Evolutionary conservation across 2,329 filamentous ascomycete species (phyloP).

Genomic region (Trichoderma afroharzianum): DNA sequence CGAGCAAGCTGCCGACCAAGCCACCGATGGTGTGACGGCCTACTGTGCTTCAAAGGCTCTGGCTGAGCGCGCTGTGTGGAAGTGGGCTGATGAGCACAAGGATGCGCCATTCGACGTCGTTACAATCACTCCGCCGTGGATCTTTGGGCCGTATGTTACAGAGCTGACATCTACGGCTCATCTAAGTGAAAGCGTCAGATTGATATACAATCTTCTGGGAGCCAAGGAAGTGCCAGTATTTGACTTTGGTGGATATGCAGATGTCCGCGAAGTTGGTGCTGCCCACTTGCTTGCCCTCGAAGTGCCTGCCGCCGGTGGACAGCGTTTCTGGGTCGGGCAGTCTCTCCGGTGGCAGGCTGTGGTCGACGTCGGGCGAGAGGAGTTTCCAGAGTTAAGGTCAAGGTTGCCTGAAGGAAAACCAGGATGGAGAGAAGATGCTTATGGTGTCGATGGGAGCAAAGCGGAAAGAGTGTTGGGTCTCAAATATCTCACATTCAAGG

Average conservation of each 20-base stretch:
- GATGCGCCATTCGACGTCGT: slow-evolving; percentile 20
- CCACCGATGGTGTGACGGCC: slow-evolving; percentile 17
- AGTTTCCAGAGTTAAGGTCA: background rate
- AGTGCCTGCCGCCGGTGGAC: background rate
- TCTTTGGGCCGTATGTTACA: background rate
- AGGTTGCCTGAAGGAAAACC: background rate
- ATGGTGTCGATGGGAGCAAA: background rate
- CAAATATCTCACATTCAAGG: background rate
- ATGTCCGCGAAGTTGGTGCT: background rate
- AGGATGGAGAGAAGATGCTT: background rate
- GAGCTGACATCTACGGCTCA: background rate
- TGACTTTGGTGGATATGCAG: background rate
- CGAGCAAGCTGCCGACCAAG: background rate
- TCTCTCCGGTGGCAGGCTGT: background rate
- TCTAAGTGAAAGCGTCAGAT: background rate
- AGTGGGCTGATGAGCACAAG: slow-evolving; percentile 27
- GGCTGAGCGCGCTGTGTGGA: slow-evolving; percentile 64
- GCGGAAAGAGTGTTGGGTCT: background rate
- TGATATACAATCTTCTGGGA: background rate
- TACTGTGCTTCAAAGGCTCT: slow-evolving; percentile 44
- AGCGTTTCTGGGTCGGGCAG: background rate
- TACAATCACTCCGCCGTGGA: slow-evolving; percentile 1
- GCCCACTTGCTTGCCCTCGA: background rate
- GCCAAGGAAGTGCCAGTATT: background rate
- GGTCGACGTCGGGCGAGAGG: background rate